phyloP scores from a whole-genome alignment of 148 eudicot genomes.

The Fallopia convolvulus region DNA sequence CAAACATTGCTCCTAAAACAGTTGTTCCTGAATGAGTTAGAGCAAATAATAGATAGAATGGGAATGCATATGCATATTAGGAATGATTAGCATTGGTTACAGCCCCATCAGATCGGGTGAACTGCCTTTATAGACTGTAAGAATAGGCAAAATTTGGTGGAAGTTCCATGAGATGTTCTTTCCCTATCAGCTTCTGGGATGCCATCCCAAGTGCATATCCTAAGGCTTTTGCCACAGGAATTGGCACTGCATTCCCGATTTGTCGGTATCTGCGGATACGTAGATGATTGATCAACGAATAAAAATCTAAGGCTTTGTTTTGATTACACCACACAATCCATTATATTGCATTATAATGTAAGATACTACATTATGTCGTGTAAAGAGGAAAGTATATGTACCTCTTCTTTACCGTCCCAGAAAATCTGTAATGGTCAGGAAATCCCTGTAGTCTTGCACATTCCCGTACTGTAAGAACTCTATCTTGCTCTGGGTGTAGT shows the following conservation, averaged over 20 bases:
- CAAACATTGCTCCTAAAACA: background rate
- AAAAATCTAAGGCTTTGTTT: background rate
- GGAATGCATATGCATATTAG: background rate
- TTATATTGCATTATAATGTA: too few relatives aligned
- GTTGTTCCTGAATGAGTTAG: background rate
- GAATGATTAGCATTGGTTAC: background rate
- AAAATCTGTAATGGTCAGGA: constrained; percentile 77
- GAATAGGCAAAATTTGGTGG: constrained; percentile 72
- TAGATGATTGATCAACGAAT: background rate
- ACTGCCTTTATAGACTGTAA: constrained; percentile 13
- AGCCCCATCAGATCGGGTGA: background rate
- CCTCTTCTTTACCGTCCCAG: constrained; percentile 77
- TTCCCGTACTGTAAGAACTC: constrained; percentile 76
- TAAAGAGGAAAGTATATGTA: constrained; percentile 13
- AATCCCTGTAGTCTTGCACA: constrained; percentile 94
- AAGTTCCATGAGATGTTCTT: constrained; percentile 54
- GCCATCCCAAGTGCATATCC: constrained; percentile 93
- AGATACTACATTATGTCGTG: background rate
- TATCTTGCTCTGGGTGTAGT: constrained; percentile 90
- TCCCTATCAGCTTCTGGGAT: constrained; percentile 37
- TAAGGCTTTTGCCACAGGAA: constrained; percentile 73
- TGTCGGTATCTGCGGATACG: constrained; percentile 58
- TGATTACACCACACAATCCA: too few relatives aligned
- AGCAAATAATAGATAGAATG: background rate
- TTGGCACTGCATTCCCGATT: constrained; percentile 88